Conservation (phyloP, 768 basidiomycete genomes). For the Suillus subalutaceus region DNA sequence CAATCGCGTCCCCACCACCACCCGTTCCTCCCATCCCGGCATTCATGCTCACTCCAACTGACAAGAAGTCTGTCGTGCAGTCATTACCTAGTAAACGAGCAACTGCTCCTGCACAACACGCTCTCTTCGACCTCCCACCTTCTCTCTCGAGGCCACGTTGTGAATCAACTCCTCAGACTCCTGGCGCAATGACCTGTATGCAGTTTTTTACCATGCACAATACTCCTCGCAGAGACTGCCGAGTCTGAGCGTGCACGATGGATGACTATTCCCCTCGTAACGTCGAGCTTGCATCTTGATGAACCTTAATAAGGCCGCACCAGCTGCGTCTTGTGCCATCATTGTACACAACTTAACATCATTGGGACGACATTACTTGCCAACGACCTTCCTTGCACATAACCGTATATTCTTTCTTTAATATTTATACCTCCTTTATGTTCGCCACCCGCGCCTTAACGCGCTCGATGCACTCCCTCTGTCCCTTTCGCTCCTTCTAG, state of each 20-base stretch:
- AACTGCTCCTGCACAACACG: constrained; percentile 21
- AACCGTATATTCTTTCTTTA: constrained; percentile 16
- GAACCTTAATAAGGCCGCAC: not conserved
- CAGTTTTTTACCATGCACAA: constrained; percentile 51
- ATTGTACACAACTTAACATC: constrained; percentile 17
- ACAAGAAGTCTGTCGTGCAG: constrained; percentile 33
- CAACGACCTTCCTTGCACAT: constrained; percentile 18
- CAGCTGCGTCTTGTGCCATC: constrained; percentile 16
- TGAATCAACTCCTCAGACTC: constrained; percentile 21
- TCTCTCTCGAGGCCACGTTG: constrained; percentile 13
- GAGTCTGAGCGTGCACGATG: constrained; percentile 14
- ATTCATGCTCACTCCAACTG: constrained; percentile 42
- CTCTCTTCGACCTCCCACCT: constrained; percentile 26
- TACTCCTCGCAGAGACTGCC: constrained; percentile 21
- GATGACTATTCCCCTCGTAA: not conserved
- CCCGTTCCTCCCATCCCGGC: constrained; percentile 61
- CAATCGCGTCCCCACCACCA: constrained; percentile 45
- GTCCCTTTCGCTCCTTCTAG: constrained; percentile 5
- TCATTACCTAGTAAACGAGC: constrained; percentile 27
- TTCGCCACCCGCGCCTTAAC: constrained; percentile 9
- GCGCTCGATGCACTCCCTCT: constrained; percentile 5
- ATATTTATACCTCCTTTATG: constrained; percentile 13
- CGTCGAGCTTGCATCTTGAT: not conserved
- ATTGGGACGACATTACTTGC: constrained; percentile 11
- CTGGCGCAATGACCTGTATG: constrained; percentile 49